Percentiles rank a stretch among this genome's conserved stretches.
Evolutionary conservation across 2,329 filamentous ascomycete species (phyloP).

Genomic region (Cordyceps farinosa): DNA sequence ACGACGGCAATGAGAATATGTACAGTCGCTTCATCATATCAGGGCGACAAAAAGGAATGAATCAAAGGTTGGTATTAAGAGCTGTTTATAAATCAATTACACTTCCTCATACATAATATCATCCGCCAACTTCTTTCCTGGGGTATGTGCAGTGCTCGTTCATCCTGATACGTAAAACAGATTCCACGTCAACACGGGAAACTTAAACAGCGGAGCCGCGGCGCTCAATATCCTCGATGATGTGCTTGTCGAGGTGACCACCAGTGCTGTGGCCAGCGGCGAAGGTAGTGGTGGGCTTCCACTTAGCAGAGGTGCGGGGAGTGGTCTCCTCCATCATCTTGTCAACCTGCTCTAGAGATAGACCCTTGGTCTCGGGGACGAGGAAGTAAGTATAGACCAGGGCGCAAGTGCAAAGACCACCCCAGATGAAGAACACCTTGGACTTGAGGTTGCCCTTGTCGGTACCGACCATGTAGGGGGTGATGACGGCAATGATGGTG

Average conservation of each 20-base stretch:
- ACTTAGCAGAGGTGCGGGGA: constrained; percentile 71
- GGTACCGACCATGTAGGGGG: constrained; percentile 64
- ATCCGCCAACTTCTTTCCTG: neutral
- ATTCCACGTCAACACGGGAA: neutral
- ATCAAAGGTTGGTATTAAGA: constrained; percentile 6
- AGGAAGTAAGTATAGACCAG: constrained; percentile 69
- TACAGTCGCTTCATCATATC: neutral
- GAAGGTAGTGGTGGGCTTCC: constrained; percentile 70
- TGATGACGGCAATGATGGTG: constrained; percentile 67
- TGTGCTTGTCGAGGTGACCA: constrained; percentile 30
- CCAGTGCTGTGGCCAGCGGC: constrained; percentile 47
- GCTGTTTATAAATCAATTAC: neutral
- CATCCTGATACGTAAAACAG: constrained; percentile 13
- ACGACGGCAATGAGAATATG: neutral
- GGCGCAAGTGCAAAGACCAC: constrained; percentile 58
- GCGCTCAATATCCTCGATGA: constrained; percentile 29
- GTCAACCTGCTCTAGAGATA: constrained; percentile 76
- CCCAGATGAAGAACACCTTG: constrained; percentile 75
- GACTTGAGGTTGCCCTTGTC: constrained; percentile 63
- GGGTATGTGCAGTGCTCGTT: constrained; percentile 15
- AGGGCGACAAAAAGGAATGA: too few relatives aligned
- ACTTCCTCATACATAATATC: neutral
- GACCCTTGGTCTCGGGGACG: constrained; percentile 70
- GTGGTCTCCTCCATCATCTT: constrained; percentile 86
- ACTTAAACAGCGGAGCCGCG: constrained; percentile 32